Evolutionary conservation across 441 rosid genomes (phyloP).

Genomic region (Croton laevigatus): DNA sequence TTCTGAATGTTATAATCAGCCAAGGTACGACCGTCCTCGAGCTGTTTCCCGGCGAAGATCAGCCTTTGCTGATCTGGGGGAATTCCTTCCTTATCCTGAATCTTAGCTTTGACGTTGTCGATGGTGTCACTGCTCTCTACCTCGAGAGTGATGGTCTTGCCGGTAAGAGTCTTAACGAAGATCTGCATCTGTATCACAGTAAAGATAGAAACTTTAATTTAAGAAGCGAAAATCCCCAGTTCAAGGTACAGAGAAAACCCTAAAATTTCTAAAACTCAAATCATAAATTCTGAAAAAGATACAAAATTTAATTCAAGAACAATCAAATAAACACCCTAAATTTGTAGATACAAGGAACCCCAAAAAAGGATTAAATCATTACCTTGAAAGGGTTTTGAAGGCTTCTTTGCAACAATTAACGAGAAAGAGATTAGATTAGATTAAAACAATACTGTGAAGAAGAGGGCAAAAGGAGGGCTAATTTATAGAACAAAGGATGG

Average conservation of each 20-base stretch:
- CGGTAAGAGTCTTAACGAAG: conserved; percentile 26
- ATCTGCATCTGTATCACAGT: conserved; percentile 32
- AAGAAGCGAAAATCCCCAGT: not conserved
- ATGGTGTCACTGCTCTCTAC: conserved; percentile 22
- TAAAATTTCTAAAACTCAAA: not conserved
- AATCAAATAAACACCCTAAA: not conserved
- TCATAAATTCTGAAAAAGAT: no score
- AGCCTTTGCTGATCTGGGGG: conserved; percentile 22
- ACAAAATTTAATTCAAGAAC: no score
- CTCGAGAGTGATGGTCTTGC: conserved; percentile 23
- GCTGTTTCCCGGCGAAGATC: conserved; percentile 23
- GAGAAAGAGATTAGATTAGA: no score
- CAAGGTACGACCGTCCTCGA: conserved; percentile 19
- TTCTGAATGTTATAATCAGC: conserved; percentile 23
- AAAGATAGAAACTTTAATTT: not conserved
- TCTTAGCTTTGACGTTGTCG: conserved; percentile 22
- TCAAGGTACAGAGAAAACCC: not conserved
- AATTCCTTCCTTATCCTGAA: conserved; percentile 24
- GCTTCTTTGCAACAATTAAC: not conserved
- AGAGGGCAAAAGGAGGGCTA: not conserved
- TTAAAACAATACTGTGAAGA: not conserved
- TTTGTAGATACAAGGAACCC: not conserved
- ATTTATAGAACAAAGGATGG: conserved; percentile 13
- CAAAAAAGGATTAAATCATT: not conserved
- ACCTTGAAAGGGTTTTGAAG: not conserved